A percentile compares a stretch with the other conserved stretches of the same genome.
Evolutionary conservation across 1,284 basidiomycete species (phyloP).

Genomic region (Trichosporon faecale): DNA sequence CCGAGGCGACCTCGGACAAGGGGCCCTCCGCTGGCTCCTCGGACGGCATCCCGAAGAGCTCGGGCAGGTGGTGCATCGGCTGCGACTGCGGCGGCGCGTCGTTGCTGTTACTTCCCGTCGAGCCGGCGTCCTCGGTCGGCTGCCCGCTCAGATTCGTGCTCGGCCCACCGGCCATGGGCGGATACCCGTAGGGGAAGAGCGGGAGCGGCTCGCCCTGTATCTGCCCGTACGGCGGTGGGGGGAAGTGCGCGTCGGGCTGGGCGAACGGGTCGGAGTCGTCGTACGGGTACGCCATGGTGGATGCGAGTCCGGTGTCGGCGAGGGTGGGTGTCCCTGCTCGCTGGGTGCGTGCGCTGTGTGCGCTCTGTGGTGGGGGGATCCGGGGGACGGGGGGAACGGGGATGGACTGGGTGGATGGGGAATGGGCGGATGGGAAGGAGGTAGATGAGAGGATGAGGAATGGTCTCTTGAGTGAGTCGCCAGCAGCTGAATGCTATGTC

Average conservation of each 20-base stretch:
- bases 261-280: conserved; percentile 11
- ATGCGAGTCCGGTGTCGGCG: too few relatives aligned
- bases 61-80: background rate
- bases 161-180: background rate
- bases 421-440: background rate
- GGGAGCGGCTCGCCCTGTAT: conserved; percentile 1
- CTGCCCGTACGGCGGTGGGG: background rate
- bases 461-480: background rate
- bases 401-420: background rate
- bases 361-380: background rate
- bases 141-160: background rate
- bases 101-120: background rate
- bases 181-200: conserved; percentile 16
- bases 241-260: conserved; percentile 14
- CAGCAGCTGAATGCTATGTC: background rate
- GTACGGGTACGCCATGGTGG: conserved; percentile 19
- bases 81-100: background rate
- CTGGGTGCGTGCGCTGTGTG: background rate
- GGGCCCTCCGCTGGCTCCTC: background rate
- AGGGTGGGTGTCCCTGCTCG: background rate
- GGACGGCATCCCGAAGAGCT: background rate
- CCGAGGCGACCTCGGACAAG: background rate
- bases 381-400: background rate
- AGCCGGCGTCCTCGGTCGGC: background rate
- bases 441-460: background rate